phyloP scores from a whole-genome alignment of 208 protist genomes.

The Balamuthia mandrillaris region DNA sequence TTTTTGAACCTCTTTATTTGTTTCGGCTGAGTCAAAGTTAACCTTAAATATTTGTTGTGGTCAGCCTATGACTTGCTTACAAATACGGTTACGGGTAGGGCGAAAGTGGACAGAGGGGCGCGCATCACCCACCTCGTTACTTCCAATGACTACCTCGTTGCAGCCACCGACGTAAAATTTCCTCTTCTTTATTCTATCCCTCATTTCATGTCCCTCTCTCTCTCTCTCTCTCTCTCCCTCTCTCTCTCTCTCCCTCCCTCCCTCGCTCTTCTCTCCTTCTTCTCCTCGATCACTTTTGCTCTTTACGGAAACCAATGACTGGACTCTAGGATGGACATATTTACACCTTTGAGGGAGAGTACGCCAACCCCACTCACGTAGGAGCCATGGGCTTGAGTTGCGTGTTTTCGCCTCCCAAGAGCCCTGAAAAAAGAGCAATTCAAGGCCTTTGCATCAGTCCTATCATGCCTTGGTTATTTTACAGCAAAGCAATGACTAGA shows the following conservation, averaged over 20 bases:
- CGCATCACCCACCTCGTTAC: not conserved
- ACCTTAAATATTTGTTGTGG: no score
- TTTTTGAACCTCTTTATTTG: not conserved
- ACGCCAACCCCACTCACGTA: not conserved
- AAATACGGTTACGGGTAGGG: not conserved
- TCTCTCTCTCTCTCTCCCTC: no score
- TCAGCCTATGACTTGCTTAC: not conserved
- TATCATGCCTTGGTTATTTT: conserved; percentile 7
- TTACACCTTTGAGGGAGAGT: conserved; percentile 9
- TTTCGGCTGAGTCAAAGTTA: not conserved
- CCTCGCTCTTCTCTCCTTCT: not conserved
- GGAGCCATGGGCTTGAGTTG: not conserved
- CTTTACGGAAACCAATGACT: not conserved
- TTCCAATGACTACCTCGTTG: conserved; percentile 11
- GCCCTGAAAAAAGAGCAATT: not conserved
- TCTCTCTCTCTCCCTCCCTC: not conserved
- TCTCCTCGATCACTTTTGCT: not conserved
- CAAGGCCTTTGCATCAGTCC: not conserved
- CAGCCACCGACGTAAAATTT: conserved; percentile 18
- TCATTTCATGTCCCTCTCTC: no score
- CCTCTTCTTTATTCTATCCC: no score
- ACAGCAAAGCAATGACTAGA: not conserved
- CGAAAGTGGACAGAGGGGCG: not conserved
- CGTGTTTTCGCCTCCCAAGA: not conserved
- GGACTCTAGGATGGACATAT: not conserved